Evolutionary conservation across 2,329 filamentous ascomycete genomes (phyloP), one percentile per base, ranked within the genome.

Genomic region (Endocalyx cinctus): DNA sequence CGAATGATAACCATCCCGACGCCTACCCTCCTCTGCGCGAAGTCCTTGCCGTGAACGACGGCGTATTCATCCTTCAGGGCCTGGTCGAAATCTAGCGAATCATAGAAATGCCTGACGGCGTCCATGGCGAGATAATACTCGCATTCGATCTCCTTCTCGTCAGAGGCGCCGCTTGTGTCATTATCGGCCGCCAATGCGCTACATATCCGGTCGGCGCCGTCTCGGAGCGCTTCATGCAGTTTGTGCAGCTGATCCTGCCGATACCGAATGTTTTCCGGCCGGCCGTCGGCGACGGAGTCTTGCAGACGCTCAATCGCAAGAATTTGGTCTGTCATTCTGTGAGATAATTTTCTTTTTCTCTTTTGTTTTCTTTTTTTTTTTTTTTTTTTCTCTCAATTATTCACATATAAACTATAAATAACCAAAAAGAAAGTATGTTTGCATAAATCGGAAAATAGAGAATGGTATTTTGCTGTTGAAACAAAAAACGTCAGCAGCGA

Each of bases 181-280:
- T 55, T 50, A 28, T 65, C 62, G 2, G 42, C 31, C 7, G 38
- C 34, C 18, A 64, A 51, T 1, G 58, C 57, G 27, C 48, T 43
- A 28, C 50, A 50, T 28, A 66, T 51, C 4, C 45, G 34, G 2
- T 43, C 43, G 14, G 53, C 44, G 20, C 52, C 38, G 12, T 48
- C 39, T 5, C 54, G 35, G 6, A 69, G 45, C 2, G 42, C 31
- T 3, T 47, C 30, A 34, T 66, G 63, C 1, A 68, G 48, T 7
- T 42, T 43, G 26, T 55, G 51, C 15, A 68, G 58, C 38, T 66
- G 62, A 5, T 47, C 39, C 34, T 65, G 62, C 3, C 59, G 57
- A 40, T 59, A 64, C 12, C 57, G 49, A 16, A 56, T 50, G 36
- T 60, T 62, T 12, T 58, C 50, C 3, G 57, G 47, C 3, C 62